Percentiles rank a stretch among this genome's conserved stretches.
These are phyloP conservation scores for Somion occarium DNA, from an alignment of 1,284 basidiomycete species.

Conservation along the genomic window DNA sequence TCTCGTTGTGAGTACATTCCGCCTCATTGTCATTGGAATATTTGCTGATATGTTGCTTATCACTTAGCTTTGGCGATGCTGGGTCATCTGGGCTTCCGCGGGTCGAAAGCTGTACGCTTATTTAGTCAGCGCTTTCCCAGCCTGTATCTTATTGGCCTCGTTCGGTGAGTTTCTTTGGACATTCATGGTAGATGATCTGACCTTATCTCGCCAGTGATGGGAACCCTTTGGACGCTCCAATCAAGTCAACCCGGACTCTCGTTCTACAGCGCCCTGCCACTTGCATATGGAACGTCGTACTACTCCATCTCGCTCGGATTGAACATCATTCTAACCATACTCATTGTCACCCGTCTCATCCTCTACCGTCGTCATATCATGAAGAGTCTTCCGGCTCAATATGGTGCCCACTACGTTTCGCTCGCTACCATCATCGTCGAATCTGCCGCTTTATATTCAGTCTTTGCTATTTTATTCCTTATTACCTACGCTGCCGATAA, in stretches of 20 bases:
- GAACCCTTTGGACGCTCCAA: conserved; percentile 39
- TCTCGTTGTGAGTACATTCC: conserved; percentile 27
- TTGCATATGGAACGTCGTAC: conserved; percentile 34
- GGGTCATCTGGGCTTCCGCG: conserved; percentile 39
- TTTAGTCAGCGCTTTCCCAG: conserved; percentile 28
- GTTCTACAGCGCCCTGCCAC: conserved; percentile 34
- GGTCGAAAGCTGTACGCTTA: conserved; percentile 27
- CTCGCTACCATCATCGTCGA: conserved; percentile 4
- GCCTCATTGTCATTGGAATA: neutral
- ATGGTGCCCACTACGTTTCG: conserved; percentile 15
- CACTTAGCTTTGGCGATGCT: conserved; percentile 40
- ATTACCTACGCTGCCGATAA: conserved; percentile 24
- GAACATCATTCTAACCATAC: conserved; percentile 40
- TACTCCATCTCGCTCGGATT: conserved; percentile 39
- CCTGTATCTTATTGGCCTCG: conserved; percentile 28
- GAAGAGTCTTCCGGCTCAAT: conserved; percentile 27
- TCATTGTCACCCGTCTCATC: conserved; percentile 36
- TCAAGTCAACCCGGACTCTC: conserved; percentile 36
- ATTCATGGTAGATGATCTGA: neutral
- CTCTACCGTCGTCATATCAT: conserved; percentile 31
- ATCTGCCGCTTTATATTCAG: conserved; percentile 19
- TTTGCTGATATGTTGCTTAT: conserved; percentile 18
- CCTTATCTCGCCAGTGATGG: conserved; percentile 30
- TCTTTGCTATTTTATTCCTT: conserved; percentile 38
- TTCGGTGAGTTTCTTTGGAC: conserved; percentile 27